These are phyloP conservation scores for Neurospora sp. DNA, from an alignment of 495 filamentous ascomycete genomes.

Conservation along the genomic window DNA sequence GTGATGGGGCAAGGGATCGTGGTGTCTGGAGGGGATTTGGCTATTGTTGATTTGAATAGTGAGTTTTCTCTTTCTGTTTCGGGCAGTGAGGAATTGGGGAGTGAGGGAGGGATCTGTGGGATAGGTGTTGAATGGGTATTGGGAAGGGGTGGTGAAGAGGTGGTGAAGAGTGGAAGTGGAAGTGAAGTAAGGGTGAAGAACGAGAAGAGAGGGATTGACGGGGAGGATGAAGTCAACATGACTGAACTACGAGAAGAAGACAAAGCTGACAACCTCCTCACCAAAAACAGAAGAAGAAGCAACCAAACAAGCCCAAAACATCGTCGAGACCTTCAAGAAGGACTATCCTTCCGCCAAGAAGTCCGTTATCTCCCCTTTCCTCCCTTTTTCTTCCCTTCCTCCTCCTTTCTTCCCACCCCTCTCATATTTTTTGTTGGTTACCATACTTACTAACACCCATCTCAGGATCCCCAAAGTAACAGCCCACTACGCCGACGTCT, in stretches of 20 bases:
- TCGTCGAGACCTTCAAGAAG: slow-evolving; percentile 60
- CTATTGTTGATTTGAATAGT: slow-evolving; percentile 92
- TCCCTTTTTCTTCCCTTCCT: not conserved
- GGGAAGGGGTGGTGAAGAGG: not conserved
- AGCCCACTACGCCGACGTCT: slow-evolving; percentile 81
- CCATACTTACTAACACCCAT: not conserved
- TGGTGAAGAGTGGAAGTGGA: not conserved
- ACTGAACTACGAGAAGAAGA: too few relatives aligned
- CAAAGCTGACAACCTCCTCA: not conserved
- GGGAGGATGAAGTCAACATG: too few relatives aligned
- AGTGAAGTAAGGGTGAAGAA: not conserved
- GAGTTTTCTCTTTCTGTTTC: slow-evolving; percentile 19
- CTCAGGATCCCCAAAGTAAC: slow-evolving; percentile 69
- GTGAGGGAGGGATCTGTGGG: not conserved
- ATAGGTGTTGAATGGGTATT: too few relatives aligned
- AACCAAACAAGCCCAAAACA: slow-evolving; percentile 56
- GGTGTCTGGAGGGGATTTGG: slow-evolving; percentile 76
- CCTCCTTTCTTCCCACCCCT: not conserved
- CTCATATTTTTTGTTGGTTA: too few relatives aligned
- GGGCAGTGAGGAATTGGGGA: too few relatives aligned
- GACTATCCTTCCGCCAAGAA: slow-evolving; percentile 68
- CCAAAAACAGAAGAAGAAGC: slow-evolving; percentile 63
- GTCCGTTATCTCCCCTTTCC: slow-evolving; percentile 30
- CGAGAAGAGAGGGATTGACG: not conserved
- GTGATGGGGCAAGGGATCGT: slow-evolving; percentile 89